Evolutionary conservation across 345 rosid species (phyloP).

Genomic region (Xanthoceras sorbifolium): DNA sequence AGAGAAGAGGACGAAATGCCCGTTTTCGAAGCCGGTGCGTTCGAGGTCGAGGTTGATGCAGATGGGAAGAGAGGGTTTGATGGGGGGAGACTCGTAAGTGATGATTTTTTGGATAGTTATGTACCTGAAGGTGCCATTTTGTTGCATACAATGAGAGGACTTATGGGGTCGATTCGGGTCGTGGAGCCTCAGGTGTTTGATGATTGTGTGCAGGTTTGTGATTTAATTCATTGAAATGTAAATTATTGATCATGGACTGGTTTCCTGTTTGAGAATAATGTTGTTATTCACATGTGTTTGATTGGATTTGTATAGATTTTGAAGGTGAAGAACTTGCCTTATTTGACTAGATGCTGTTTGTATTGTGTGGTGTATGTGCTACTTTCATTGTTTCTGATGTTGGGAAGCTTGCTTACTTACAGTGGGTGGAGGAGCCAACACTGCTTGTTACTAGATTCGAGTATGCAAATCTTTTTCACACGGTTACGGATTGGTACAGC

Average conservation of each 20-base stretch:
- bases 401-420: constrained; percentile 30
- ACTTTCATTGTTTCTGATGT: constrained; percentile 21
- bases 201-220: constrained; percentile 67
- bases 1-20: constrained; percentile 80
- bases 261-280: not conserved
- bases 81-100: constrained; percentile 42
- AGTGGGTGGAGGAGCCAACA: constrained; percentile 97
- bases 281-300: not conserved
- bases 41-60: constrained; percentile 48
- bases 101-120: constrained; percentile 46
- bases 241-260: too few relatives aligned
- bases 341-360: constrained; percentile 9
- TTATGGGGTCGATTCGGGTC: constrained; percentile 61
- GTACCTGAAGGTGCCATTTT: constrained; percentile 47
- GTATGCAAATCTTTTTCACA: constrained; percentile 94
- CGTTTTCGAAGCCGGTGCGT: constrained; percentile 66
- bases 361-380: not conserved
- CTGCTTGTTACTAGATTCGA: constrained; percentile 72
- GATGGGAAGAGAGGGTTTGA: constrained; percentile 24
- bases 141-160: constrained; percentile 63
- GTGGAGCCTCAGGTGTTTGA: constrained; percentile 46
- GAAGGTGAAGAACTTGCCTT: not conserved
- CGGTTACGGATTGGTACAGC: constrained; percentile 92
- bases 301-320: too few relatives aligned
- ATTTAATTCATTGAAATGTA: not conserved